Conservation (phyloP, 2,329 filamentous ascomycete genomes). For the Sporothrix brunneoviolacea region DNA sequence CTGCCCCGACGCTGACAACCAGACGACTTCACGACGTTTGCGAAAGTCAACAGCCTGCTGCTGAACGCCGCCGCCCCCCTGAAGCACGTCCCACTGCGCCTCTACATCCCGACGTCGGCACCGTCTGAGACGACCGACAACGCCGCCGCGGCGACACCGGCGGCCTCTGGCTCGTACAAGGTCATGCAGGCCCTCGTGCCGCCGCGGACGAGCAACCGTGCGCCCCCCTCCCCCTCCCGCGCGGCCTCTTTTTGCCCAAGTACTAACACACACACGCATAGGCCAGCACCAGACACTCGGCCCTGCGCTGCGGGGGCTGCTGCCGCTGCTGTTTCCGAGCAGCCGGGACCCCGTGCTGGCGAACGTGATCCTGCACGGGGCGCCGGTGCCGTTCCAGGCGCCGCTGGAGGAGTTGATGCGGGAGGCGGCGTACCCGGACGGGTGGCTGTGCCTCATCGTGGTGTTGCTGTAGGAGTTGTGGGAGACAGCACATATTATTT, state of each 20-base stretch:
- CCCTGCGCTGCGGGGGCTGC: constrained; percentile 63
- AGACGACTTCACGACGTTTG: constrained; percentile 68
- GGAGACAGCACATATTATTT: too few species aligned
- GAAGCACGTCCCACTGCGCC: constrained; percentile 75
- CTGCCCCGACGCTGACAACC: too few species aligned
- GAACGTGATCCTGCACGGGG: constrained; percentile 79
- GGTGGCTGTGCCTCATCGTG: constrained; percentile 80
- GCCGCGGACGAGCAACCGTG: constrained; percentile 34
- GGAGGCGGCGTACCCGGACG: constrained; percentile 81
- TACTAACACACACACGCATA: not conserved
- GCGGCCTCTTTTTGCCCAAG: not conserved
- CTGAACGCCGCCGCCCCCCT: constrained; percentile 69
- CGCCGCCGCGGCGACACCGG: constrained; percentile 14
- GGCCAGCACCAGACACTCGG: constrained; percentile 54
- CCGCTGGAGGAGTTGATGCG: constrained; percentile 76
- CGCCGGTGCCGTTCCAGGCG: constrained; percentile 70
- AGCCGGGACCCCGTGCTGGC: constrained; percentile 77
- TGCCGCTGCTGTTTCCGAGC: constrained; percentile 83
- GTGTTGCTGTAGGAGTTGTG: constrained; percentile 50
- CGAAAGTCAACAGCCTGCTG: constrained; percentile 67
- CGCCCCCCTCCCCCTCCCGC: constrained; percentile 15
- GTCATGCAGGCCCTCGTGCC: constrained; percentile 71
- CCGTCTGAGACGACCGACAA: constrained; percentile 28
- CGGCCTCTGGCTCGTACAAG: constrained; percentile 47
- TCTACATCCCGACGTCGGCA: constrained; percentile 72